Base-by-base conservation (phyloP, 805 yeast genomes). In the Huiozyma sinensis region DNA sequence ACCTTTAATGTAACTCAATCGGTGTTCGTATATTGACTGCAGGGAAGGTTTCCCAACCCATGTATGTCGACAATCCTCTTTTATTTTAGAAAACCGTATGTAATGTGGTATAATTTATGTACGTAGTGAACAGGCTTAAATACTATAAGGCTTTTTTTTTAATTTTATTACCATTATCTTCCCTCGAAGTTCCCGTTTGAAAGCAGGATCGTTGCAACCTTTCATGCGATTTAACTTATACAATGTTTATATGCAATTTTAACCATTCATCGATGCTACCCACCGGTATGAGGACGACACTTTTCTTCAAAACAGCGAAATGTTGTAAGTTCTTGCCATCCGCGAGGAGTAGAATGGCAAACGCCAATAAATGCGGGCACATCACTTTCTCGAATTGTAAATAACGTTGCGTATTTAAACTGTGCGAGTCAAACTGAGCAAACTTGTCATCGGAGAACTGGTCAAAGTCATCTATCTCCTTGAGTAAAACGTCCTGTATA, bases 201-300 rank as follows among this genome's bases (percentile, higher is more conserved):
- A 17, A 3, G 24, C 24, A 17, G 24, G 24, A 17, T 17, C 4
- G 24, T 17, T 17, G 24, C 24, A 57, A 24, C 34, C 55, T 17
- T 17, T 17, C 24, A 4, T 17, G 24, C 24, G 24, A 17, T 17
- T 17, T 17, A 17, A 17, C 24, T 17, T 17, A 17, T 17, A 17
- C 42, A 47, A 64, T 55, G 39, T 64, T 64, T 24, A 61, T 55
- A 42, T 64, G 68, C 33, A 64, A 41, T 35, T 51, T 54, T 11
- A 64, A 47, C 68, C 68, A 64, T 38, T 64, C 68, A 43, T 64
- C 66, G 27, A 57, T 50, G 42, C 50, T 58, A 7, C 47, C 46
- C 12, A 62, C 47, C 9, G 50, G 39, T 4, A 64, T 48, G 17
- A 60, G 31, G 4, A 57, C 47, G 1, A 61, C 63, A 13, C 52